These are phyloP conservation scores for Verbena officinalis DNA, from an alignment of 257 asterid genomes.

Conservation along the genomic window DNA sequence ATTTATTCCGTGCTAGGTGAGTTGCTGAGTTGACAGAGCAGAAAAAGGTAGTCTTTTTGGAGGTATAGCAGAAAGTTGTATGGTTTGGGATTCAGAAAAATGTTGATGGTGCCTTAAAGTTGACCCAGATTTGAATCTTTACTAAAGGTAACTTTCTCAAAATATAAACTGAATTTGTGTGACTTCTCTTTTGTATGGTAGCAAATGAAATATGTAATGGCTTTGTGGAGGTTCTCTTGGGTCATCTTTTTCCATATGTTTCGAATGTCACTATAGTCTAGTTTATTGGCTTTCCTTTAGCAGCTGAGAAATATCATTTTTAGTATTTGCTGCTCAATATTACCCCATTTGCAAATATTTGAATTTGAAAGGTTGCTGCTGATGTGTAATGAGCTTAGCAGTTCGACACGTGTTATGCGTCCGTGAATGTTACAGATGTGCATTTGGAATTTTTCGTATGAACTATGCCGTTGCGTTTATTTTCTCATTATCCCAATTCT, in stretches of 20 bases:
- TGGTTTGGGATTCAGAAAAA: constrained; percentile 30
- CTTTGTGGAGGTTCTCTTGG: not conserved
- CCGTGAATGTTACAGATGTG: constrained; percentile 8
- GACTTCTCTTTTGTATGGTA: constrained; percentile 17
- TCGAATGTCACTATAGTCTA: not conserved
- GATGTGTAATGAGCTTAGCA: not conserved
- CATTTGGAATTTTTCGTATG: not conserved
- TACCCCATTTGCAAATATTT: not conserved
- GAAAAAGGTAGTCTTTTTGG: constrained; percentile 7
- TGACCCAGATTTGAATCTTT: constrained; percentile 43
- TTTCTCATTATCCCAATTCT: not conserved
- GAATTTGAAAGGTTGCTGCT: constrained; percentile 1
- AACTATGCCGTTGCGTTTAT: not conserved
- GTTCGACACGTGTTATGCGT: not conserved
- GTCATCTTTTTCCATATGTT: not conserved
- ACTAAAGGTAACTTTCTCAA: constrained; percentile 33
- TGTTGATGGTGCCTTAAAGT: constrained; percentile 32
- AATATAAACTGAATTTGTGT: constrained; percentile 26
- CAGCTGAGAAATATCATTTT: not conserved
- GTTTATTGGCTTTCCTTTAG: constrained; percentile 1
- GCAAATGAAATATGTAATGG: constrained; percentile 21
- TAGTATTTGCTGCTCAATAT: not conserved
- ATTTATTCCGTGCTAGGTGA: constrained; percentile 22
- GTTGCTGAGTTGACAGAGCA: constrained; percentile 23
- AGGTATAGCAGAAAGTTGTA: constrained; percentile 23